Evolutionary conservation across 1,139 yeast genomes (phyloP).

Genomic region (Arxiozyma slooffiae): DNA sequence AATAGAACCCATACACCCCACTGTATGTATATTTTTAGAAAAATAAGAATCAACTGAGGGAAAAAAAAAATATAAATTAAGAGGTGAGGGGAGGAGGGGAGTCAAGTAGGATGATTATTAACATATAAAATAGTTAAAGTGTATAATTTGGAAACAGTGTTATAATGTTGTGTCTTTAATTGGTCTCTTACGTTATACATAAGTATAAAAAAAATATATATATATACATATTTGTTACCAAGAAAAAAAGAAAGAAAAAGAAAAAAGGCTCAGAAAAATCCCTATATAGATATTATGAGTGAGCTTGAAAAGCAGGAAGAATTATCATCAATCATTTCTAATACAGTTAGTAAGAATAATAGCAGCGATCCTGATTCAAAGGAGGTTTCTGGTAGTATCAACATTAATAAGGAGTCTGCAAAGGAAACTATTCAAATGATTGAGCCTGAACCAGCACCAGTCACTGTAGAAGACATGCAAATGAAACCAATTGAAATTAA

Average conservation of each 20-base stretch:
- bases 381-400: slow-evolving; percentile 7
- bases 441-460: slow-evolving; percentile 2
- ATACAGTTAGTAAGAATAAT: not conserved
- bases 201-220: no score
- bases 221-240: no score
- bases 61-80: no score
- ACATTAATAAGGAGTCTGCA: slow-evolving; percentile 7
- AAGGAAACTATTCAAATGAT: slow-evolving; percentile 2
- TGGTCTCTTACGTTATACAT: no score
- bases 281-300: not conserved
- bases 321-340: not conserved
- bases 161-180: no score
- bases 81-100: not conserved
- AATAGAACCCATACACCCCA: not conserved
- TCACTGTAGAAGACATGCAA: slow-evolving; percentile 1
- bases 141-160: no score
- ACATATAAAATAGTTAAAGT: no score
- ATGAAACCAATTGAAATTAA: not conserved
- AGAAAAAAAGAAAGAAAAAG: no score
- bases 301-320: slow-evolving; percentile 17
- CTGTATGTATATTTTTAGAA: not conserved
- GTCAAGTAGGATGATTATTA: no score
- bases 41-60: no score
- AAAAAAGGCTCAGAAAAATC: slow-evolving; percentile 3
- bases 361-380: not conserved